Conservation (phyloP, 352 stramenopile genomes). For the Globisporangium iwayamae region DNA sequence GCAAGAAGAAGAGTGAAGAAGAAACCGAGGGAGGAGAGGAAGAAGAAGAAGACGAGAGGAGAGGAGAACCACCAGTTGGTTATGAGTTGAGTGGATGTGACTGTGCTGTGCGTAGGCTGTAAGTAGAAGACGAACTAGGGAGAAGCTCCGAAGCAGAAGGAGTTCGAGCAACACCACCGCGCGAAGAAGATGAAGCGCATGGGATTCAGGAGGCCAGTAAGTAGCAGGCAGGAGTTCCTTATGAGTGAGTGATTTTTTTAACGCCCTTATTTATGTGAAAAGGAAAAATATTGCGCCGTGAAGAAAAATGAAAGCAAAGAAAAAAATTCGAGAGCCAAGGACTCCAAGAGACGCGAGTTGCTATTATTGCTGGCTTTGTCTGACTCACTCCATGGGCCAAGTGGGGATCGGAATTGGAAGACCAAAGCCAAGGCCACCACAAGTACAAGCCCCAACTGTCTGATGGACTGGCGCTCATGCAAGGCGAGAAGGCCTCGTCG, state of each 20-base stretch:
- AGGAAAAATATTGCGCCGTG: slow-evolving; percentile 9
- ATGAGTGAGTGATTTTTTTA: slow-evolving; percentile 2
- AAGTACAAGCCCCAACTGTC: neutral
- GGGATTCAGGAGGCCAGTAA: neutral
- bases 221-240: neutral
- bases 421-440: too few species aligned
- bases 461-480: neutral
- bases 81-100: slow-evolving; percentile 4
- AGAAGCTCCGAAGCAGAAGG: slow-evolving; percentile 1
- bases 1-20: neutral
- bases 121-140: slow-evolving; percentile 5
- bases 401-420: neutral
- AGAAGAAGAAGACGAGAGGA: neutral
- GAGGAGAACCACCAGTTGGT: neutral
- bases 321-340: slow-evolving; percentile 5
- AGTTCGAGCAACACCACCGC: neutral
- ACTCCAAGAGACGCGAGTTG: neutral
- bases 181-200: slow-evolving; percentile 1
- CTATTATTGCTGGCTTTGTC: neutral
- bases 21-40: neutral
- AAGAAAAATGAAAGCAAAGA: slow-evolving; percentile 6
- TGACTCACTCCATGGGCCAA: neutral
- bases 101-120: slow-evolving; percentile 10
- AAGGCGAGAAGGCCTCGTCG: neutral
- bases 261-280: slow-evolving; percentile 2